A percentile compares a stretch with the other conserved stretches of the same genome.
Conservation (phyloP, 129 eudicot genomes). For the Lactuca saligna region DNA sequence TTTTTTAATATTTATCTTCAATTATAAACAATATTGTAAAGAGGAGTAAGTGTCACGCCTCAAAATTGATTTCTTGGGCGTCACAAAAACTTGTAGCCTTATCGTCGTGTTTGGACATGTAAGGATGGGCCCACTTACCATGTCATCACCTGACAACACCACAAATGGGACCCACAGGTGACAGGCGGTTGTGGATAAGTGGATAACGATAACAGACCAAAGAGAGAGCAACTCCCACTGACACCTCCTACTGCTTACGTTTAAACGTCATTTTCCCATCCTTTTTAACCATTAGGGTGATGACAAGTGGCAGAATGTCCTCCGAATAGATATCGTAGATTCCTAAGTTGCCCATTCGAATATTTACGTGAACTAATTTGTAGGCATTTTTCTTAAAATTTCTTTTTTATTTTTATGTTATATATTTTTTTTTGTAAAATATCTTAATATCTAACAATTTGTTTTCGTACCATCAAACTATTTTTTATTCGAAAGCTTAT, state of each 20-base stretch:
- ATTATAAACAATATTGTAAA: too few species aligned
- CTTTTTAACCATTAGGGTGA: background rate
- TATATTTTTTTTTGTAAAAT: too few species aligned
- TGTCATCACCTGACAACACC: conserved; percentile 19
- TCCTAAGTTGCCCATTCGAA: too few species aligned
- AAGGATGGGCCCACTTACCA: conserved; percentile 2
- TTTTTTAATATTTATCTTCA: too few species aligned
- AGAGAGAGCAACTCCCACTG: conserved; percentile 7
- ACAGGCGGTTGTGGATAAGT: conserved; percentile 21
- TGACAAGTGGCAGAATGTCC: conserved; percentile 3
- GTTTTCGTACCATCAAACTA: too few species aligned
- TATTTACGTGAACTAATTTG: too few species aligned
- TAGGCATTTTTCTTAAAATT: background rate
- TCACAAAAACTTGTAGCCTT: background rate
- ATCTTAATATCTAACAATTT: too few species aligned
- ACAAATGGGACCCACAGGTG: conserved; percentile 13
- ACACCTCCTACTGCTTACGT: conserved; percentile 11
- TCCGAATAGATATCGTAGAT: background rate
- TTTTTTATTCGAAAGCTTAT: too few species aligned
- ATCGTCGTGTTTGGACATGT: background rate
- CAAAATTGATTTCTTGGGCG: background rate
- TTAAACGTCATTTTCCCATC: background rate
- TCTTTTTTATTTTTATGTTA: background rate
- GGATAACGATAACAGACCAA: conserved; percentile 20
- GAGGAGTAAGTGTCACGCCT: conserved; percentile 12